Evolutionary conservation across 2,329 filamentous ascomycete genomes (phyloP).

Genomic region (Lachnellula arida): DNA sequence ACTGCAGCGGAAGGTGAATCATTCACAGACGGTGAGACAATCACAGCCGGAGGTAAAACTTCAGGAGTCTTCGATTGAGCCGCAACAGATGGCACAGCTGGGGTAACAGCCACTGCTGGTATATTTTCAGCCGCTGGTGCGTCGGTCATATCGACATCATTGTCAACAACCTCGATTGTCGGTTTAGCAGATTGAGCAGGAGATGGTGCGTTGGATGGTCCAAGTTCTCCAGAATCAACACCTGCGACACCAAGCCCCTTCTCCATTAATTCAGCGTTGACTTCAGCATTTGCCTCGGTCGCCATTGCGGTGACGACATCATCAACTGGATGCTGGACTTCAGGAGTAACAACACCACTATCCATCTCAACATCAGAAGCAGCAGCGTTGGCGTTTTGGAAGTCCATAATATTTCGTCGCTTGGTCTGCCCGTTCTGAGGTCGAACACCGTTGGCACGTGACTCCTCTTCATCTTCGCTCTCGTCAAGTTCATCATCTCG

Average conservation of each 20-base stretch:
- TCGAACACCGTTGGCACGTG: conserved; percentile 62
- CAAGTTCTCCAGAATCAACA: conserved; percentile 18
- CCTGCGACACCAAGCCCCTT: conserved; percentile 20
- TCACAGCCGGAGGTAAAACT: neutral
- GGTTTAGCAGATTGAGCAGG: conserved; percentile 25
- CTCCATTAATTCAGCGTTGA: conserved; percentile 29
- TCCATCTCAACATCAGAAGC: conserved; percentile 46
- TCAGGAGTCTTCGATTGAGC: neutral
- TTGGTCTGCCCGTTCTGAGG: conserved; percentile 44
- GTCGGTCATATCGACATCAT: conserved; percentile 33
- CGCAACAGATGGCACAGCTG: conserved; percentile 3
- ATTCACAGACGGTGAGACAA: neutral
- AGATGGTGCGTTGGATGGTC: conserved; percentile 29
- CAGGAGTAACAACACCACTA: conserved; percentile 43
- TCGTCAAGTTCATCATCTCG: conserved; percentile 80
- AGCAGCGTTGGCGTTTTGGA: conserved; percentile 49
- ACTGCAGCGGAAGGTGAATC: neutral
- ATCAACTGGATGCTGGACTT: conserved; percentile 21
- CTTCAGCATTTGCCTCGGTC: conserved; percentile 30
- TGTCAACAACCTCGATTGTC: conserved; percentile 25
- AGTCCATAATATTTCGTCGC: conserved; percentile 56
- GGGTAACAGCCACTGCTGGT: conserved; percentile 1
- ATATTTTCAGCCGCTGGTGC: conserved; percentile 5
- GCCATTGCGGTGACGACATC: conserved; percentile 24
- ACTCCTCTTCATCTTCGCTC: conserved; percentile 84